Base-by-base conservation (phyloP, 495 filamentous ascomycete species). In the Talaromyces wortmannii region DNA sequence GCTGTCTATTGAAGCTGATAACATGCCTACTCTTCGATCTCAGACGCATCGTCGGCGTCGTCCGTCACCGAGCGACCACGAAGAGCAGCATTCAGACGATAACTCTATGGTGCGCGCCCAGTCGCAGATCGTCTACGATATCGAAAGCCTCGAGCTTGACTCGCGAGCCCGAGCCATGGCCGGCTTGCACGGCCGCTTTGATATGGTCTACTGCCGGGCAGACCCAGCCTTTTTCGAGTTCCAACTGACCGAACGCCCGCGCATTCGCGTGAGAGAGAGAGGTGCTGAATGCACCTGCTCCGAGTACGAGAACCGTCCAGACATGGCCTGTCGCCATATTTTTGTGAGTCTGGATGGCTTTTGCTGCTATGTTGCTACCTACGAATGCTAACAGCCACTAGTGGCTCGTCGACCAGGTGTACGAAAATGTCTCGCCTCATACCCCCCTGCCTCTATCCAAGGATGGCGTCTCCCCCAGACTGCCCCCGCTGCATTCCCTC, bases 321-420 rank as follows among this genome's bases (percentile, higher is more conserved):
- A 62, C 13, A 64, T 67, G 36, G 71, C 73, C 5, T 78, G 73
- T 48, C 70, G 72, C 31, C 75, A 78, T 56, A 74, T 78, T 40
- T 76, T 75, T 60, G 75, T 76, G 57, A 67, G 73, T 63, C 43
- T 45, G 7, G 13, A 13, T 4, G 23, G 23, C 23, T 23, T 23
- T 23, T 23, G 23, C 23, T 23, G 2, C 23, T 23, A 23, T 4
- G 23, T 23, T 23, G 23, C 23, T 23, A 23, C 4, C 23, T 23
- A 23, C 23, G 23, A 23, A 40, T 40, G 2, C 36, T 40, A 10
- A 40, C 36, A 40, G 36, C 36, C 13, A 5, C 23, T 50, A 78
- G 73, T 76, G 75, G 75, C 65, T 78, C 52, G 57, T 75, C 50
- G 75, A 78, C 55, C 72, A 74, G 56, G 65, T 76, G 17, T 71